Evolutionary conservation across 2,329 filamentous ascomycete species (phyloP), one percentile per base, ranked within the genome.

Genomic region (Diaporthe ampelina): DNA sequence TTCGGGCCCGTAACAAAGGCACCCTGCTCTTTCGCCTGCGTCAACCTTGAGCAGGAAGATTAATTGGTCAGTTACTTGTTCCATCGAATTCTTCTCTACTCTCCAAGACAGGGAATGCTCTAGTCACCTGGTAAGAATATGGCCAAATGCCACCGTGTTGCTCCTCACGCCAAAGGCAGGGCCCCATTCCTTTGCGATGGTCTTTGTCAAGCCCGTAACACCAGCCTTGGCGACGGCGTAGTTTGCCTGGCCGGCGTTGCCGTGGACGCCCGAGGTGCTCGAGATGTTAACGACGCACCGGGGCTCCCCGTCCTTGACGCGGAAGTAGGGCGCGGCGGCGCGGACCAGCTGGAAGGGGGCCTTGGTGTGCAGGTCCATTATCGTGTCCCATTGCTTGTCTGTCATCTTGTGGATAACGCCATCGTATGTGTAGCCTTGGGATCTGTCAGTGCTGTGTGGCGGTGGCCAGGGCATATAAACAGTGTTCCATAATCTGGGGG

Each of bases 101-200:
- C 43, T 21, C 43, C 43, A 45, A 45, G 43, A 45, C 43, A 45
- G 15, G 43, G 43, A 17, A 45, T 45, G 43, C 43, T 45, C 43
- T 45, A 45, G 43, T 45, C 21, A 45, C 43, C 43, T 45, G 43
- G 95, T 97, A 78, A 91, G 85, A 77, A 97, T 96, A 81, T 93
- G 90, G 0, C 95, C 95, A 79, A 97, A 97, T 6, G 94, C 94
- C 69, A 97, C 88, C 3, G 94, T 95, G 83, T 97, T 97, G 54
- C 92, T 90, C 74, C 95, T 88, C 8, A 97, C 95, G 69, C 94
- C 95, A 79, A 95, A 97, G 50, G 87, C 83, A 0, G 94, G 94
- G 0, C 95, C 95, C 95, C 95, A 97, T 86, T 98, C 92, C 85
- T 97, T 97, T 4, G 95, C 94, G 80, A 97, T 94, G 1, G 94